Evolutionary conservation across 345 rosid species (phyloP), one percentile per base, ranked within the genome.

Genomic region (Turritis glabra): DNA sequence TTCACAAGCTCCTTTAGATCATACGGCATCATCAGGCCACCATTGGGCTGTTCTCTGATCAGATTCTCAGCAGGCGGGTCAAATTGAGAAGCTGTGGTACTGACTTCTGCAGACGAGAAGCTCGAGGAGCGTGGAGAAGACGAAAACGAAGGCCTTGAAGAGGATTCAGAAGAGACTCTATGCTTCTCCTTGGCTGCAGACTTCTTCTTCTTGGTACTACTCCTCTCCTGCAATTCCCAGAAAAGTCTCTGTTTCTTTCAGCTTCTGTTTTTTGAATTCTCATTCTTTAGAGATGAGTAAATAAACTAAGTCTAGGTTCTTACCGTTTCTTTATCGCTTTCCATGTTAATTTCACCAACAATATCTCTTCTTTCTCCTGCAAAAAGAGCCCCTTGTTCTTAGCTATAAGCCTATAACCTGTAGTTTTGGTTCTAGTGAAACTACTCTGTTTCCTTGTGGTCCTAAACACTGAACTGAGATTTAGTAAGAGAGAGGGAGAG

Each of bases 81-180:
- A 18, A 67, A 69, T 72, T 78, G 90, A 63, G 86, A 76, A 25
- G 90, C 58, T 66, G 75, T 81, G 60, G 71, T 77, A 40, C 77
- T 83, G 74, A 82, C 83, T 51, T 91, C 93, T 7, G 82, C 65
- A 35, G 93, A 90, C 1, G 93, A 86, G 63, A 88, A 80, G 79
- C 86, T 88, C 0, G 96, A 90, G 25, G 98, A 90, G 41, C 91
- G 80, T 52, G 92, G 82, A 56, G 99, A 88, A 57, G 96, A 84
- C 3, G 96, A 86, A 71, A 84, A 81, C 2, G 92, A 87, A 74
- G 85, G 83, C 74, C 86, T 80, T 51, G 78, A 60, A 53, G 97
- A 82, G 19, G 94, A 85, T 80, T 95, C 97, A 21, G 89, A 82
- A 33, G 91, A 87, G 54, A 43, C 48, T 79, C 86, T 85, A n/a